Percentiles rank a stretch among this genome's conserved stretches.
Evolutionary conservation across 805 yeast genomes (phyloP).

Genomic region (Yarrowia divulgata): DNA sequence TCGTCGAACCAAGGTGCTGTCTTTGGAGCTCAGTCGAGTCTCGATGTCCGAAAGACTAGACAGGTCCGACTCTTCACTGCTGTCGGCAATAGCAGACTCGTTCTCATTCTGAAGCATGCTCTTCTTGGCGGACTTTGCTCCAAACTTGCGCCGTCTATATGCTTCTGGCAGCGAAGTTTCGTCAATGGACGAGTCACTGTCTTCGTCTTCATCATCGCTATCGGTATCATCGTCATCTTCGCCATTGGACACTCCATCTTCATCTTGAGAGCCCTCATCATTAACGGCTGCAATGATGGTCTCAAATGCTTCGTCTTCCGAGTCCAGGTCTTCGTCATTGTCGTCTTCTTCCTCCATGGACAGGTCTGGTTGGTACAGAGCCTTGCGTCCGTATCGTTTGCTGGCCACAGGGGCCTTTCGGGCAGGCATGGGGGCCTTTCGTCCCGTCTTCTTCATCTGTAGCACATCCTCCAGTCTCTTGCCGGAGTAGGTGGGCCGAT

Average conservation of each 20-base stretch:
- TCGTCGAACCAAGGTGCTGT: slow-evolving; percentile 11
- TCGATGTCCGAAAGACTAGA: slow-evolving; percentile 22
- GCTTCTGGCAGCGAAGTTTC: slow-evolving; percentile 38
- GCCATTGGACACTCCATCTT: not conserved
- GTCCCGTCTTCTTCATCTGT: slow-evolving; percentile 26
- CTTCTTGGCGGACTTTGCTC: slow-evolving; percentile 32
- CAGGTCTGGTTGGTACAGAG: slow-evolving; percentile 4
- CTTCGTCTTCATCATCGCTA: slow-evolving; percentile 20
- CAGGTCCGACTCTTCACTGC: slow-evolving; percentile 24
- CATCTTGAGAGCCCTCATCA: slow-evolving; percentile 35
- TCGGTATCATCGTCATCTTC: slow-evolving; percentile 12
- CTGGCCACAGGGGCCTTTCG: slow-evolving; percentile 26
- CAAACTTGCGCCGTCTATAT: slow-evolving; percentile 39
- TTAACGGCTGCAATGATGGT: slow-evolving; percentile 39
- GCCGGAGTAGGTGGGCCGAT: slow-evolving; percentile 37
- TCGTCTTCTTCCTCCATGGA: slow-evolving; percentile 2
- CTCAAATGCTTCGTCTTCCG: slow-evolving; percentile 39
- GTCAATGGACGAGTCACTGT: slow-evolving; percentile 34
- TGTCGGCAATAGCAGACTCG: slow-evolving; percentile 36
- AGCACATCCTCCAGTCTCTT: slow-evolving; percentile 35
- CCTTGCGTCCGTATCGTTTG: slow-evolving; percentile 34
- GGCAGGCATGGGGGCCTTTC: slow-evolving; percentile 26
- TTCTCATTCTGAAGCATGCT: slow-evolving; percentile 35
- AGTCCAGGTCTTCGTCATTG: slow-evolving; percentile 30
- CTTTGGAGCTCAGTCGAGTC: slow-evolving; percentile 14